Base-by-base conservation (phyloP, 2,329 filamentous ascomycete species). In the Venturia asperata region DNA sequence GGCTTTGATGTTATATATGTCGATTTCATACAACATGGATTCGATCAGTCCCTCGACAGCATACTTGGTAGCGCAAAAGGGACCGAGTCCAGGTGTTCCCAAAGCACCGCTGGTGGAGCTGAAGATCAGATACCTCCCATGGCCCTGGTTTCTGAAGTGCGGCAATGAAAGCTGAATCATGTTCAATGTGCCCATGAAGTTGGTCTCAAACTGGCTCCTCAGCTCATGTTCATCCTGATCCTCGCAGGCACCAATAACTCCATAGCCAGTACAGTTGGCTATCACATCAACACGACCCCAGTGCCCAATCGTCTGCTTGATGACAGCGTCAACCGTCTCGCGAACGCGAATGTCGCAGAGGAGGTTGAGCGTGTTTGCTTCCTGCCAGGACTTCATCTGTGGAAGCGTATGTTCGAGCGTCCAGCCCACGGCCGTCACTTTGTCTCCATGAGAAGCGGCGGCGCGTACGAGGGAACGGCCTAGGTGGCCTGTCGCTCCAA, bases 401-500 rank as follows among this genome's bases (percentile, higher is more conserved):
- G 86, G 83, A 10, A 85, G 82, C 34, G 81, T 87, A 66, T 90
- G 90, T 77, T 96, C 90, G 71, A 89, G 86, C 17, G 87, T 87
- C 68, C 91, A 87, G 10, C 94, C 94, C 11, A 97, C 92, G 7
- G 91, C 91, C 2, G 88, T 87, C 66, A 97, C 93, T 62, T 87
- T 82, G 74, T 99, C 94, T 70, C 89, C 88, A 70, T 91, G 89
- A 19, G 85, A 81, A 27, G 97, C 82, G 19, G 90, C 91, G 64
- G 85, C 86, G 72, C 94, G 93, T 67, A 93, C 90, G 24, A 97
- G 85, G 9, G 90, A 95, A 63, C 91, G 88, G 66, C 94, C 94
- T 82, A 97, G 96, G 72, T 99, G 94, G 65, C 94, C 94, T n/a
- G 92, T 97, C 61, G 91, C 92, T 61, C 94, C 94, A 76, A 97